Evolutionary conservation across 306 rosid genomes (phyloP).

Genomic region (Malus fusca): DNA sequence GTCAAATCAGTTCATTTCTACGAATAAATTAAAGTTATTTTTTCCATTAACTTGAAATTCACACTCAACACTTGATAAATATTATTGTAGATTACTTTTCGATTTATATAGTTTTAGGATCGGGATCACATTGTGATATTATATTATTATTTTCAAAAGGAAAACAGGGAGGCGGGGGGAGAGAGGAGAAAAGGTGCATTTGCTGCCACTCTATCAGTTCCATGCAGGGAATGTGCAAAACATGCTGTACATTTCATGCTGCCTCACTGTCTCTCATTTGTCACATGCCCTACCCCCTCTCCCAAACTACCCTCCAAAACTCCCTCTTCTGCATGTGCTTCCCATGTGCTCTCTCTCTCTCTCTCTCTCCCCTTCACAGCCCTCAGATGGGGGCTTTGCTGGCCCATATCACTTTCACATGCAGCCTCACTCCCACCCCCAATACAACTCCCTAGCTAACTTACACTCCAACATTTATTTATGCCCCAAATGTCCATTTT

Average conservation of each 20-base stretch:
- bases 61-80: too few species aligned
- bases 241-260: conserved; percentile 78
- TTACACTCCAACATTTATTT: conserved; percentile 1
- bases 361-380: background rate
- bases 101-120: too few species aligned
- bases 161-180: too few species aligned
- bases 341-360: conserved; percentile 43
- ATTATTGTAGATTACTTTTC: too few species aligned
- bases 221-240: conserved; percentile 97
- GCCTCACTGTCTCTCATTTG: conserved; percentile 65
- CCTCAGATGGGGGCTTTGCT: conserved; percentile 43
- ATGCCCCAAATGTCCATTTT: conserved; percentile 16
- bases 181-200: background rate
- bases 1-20: background rate
- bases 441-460: conserved; percentile 9
- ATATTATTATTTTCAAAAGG: too few species aligned
- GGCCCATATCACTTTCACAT: conserved; percentile 78
- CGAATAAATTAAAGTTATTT: too few species aligned
- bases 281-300: conserved; percentile 51
- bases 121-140: too few species aligned
- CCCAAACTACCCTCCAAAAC: conserved; percentile 35
- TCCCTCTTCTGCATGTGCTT: conserved; percentile 38
- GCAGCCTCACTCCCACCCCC: conserved; percentile 47
- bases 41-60: too few species aligned
- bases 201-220: conserved; percentile 33